A percentile compares a stretch with the other conserved stretches of the same genome.
phyloP scores from a whole-genome alignment of 148 eudicot genomes.

The Fallopia convolvulus region DNA sequence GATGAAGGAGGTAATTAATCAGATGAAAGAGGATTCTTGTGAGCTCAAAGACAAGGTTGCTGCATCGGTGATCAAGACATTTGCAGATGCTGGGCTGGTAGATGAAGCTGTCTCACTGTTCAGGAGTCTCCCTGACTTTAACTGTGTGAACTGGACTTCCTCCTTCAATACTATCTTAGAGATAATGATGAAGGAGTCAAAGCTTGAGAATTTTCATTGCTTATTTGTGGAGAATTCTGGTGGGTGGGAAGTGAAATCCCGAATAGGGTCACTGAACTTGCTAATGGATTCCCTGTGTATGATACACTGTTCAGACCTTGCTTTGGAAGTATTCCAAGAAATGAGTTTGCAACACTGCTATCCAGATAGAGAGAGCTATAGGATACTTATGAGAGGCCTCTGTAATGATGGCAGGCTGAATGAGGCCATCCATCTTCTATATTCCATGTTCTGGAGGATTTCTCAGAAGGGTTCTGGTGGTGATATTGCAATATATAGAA shows the following conservation, averaged over 20 bases:
- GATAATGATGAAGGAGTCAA: conserved; percentile 59
- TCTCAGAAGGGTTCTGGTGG: conserved; percentile 86
- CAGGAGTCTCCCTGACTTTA: conserved; percentile 50
- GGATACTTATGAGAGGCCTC: conserved; percentile 69
- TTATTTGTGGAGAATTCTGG: conserved; percentile 50
- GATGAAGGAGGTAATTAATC: conserved; percentile 63
- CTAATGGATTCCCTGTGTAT: conserved; percentile 61
- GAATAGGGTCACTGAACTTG: conserved; percentile 54
- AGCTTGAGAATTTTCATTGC: conserved; percentile 38
- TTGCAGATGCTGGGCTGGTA: conserved; percentile 52
- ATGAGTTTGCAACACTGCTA: conserved; percentile 56
- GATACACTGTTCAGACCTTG: conserved; percentile 59
- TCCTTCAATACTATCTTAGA: conserved; percentile 69
- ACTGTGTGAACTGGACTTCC: conserved; percentile 74
- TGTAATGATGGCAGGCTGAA: conserved; percentile 62
- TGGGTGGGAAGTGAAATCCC: conserved; percentile 73
- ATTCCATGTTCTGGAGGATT: conserved; percentile 85
- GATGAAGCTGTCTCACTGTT: conserved; percentile 73
- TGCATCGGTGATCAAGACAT: conserved; percentile 45
- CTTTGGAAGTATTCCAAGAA: conserved; percentile 63
- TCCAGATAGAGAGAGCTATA: conserved; percentile 65
- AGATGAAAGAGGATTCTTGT: conserved; percentile 73
- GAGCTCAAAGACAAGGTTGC: conserved; percentile 66
- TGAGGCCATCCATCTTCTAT: conserved; percentile 76
- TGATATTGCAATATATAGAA: conserved; percentile 70